Conservation (phyloP, 2,329 filamentous ascomycete species). For the Aspergillus felis region DNA sequence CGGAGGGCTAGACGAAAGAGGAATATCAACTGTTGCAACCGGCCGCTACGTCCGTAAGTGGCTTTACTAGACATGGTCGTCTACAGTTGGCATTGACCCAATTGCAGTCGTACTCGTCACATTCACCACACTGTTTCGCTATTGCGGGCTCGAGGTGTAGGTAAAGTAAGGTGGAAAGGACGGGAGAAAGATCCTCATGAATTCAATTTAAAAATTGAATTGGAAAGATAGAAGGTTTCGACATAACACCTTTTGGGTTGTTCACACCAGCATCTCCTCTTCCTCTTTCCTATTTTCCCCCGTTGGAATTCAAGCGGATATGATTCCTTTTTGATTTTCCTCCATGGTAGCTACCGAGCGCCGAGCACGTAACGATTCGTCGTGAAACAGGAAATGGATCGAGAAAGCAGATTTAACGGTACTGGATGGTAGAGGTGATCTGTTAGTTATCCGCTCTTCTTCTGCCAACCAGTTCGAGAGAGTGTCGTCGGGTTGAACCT, state of each 20-base stretch:
- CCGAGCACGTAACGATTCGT: constrained; percentile 28
- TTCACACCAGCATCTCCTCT: constrained; percentile 29
- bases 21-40: background rate
- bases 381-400: constrained; percentile 30
- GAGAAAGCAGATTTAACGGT: constrained; percentile 30
- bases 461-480: constrained; percentile 3
- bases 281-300: constrained; percentile 20
- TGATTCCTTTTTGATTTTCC: constrained; percentile 10
- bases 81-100: background rate
- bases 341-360: constrained; percentile 20
- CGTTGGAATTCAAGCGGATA: constrained; percentile 13
- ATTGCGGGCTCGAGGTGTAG: background rate
- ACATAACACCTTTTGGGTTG: constrained; percentile 30
- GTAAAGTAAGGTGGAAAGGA: background rate
- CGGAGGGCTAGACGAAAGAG: background rate
- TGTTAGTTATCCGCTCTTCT: constrained; percentile 13
- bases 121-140: background rate
- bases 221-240: constrained; percentile 23
- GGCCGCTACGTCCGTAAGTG: background rate
- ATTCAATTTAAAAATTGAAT: constrained; percentile 17
- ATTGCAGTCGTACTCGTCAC: too few relatives aligned
- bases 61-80: background rate
- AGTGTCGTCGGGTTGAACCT: background rate
- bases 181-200: constrained; percentile 27
- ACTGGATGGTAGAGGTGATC: constrained; percentile 17